These are phyloP conservation scores for Elaphomyces granulatus DNA, from an alignment of 495 filamentous ascomycete genomes.

Conservation along the genomic window DNA sequence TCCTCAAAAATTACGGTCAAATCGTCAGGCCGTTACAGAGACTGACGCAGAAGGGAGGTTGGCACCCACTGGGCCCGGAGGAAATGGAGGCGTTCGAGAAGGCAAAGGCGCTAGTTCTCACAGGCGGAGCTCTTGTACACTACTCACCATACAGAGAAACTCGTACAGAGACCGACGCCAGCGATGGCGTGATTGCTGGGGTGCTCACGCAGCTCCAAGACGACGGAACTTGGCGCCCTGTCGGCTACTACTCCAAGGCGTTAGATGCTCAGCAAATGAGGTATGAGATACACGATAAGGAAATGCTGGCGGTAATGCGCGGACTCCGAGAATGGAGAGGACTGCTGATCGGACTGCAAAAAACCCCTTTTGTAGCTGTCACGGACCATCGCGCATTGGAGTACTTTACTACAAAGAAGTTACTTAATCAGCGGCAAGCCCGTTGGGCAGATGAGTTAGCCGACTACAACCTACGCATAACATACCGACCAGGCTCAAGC, in stretches of 20 bases:
- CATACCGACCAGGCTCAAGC: slow-evolving; percentile 2
- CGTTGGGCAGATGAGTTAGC: slow-evolving; percentile 12
- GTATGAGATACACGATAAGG: slow-evolving; percentile 20
- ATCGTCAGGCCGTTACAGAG: slow-evolving; percentile 5
- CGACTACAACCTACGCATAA: slow-evolving; percentile 4
- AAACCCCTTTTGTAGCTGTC: slow-evolving; percentile 4
- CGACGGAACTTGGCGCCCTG: slow-evolving; percentile 3
- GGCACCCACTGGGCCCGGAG: slow-evolving; percentile 31
- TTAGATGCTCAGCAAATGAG: slow-evolving; percentile 8
- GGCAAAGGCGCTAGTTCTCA: slow-evolving; percentile 7
- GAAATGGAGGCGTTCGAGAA: slow-evolving; percentile 46
- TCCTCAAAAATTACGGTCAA: slow-evolving; percentile 15
- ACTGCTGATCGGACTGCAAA: slow-evolving; percentile 7
- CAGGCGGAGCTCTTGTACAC: neutral
- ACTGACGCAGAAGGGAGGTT: slow-evolving; percentile 7
- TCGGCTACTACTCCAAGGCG: slow-evolving; percentile 16
- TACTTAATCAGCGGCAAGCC: slow-evolving; percentile 5
- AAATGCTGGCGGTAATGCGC: slow-evolving; percentile 11
- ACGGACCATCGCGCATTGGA: slow-evolving; percentile 14
- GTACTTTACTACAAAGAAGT: slow-evolving; percentile 15
- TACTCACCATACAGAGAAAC: slow-evolving; percentile 4
- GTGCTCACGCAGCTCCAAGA: slow-evolving; percentile 5
- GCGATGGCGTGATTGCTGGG: slow-evolving; percentile 3
- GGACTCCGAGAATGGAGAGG: slow-evolving; percentile 17
- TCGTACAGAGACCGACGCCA: slow-evolving; percentile 8